Evolutionary conservation across 805 yeast species (phyloP).

Genomic region (Zygotorulaspora danielsina): DNA sequence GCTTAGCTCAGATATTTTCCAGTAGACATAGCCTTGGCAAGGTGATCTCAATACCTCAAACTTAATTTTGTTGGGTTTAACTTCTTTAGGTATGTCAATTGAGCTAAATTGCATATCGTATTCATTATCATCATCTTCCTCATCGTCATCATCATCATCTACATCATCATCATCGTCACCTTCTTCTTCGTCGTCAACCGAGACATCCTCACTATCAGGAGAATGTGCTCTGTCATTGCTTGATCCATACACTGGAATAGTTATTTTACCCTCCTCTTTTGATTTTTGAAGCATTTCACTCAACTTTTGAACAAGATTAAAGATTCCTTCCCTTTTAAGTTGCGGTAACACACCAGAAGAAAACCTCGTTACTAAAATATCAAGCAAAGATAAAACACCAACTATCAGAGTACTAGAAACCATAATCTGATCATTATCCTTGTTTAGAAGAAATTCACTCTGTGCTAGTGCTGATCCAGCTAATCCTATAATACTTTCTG

Average conservation of each 20-base stretch:
- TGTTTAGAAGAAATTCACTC: conserved; percentile 36
- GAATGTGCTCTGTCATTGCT: conserved; percentile 16
- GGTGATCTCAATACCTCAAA: conserved; percentile 21
- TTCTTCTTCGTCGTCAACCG: conserved; percentile 22
- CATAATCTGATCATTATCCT: conserved; percentile 9
- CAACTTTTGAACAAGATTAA: conserved; percentile 17
- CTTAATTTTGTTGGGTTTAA: conserved; percentile 24
- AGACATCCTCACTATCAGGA: background rate
- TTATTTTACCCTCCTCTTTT: conserved; percentile 20
- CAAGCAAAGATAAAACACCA: conserved; percentile 49
- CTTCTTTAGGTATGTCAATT: conserved; percentile 33
- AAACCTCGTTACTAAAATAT: conserved; percentile 41
- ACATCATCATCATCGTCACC: conserved; percentile 17
- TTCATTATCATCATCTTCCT: conserved; percentile 23
- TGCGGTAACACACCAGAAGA: conserved; percentile 43
- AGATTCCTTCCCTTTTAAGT: conserved; percentile 65
- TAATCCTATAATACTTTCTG: conserved; percentile 42
- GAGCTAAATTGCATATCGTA: conserved; percentile 30
- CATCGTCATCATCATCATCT: conserved; percentile 17
- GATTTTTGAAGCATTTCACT: conserved; percentile 14
- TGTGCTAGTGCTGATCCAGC: conserved; percentile 62
- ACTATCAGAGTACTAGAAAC: conserved; percentile 36
- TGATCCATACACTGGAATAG: conserved; percentile 5
- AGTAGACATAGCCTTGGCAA: conserved; percentile 10
- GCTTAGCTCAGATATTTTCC: conserved; percentile 15